Evolutionary conservation across 495 filamentous ascomycete genomes (phyloP), one percentile per base, ranked within the genome.

Genomic region (Mytilinidion resinicola): DNA sequence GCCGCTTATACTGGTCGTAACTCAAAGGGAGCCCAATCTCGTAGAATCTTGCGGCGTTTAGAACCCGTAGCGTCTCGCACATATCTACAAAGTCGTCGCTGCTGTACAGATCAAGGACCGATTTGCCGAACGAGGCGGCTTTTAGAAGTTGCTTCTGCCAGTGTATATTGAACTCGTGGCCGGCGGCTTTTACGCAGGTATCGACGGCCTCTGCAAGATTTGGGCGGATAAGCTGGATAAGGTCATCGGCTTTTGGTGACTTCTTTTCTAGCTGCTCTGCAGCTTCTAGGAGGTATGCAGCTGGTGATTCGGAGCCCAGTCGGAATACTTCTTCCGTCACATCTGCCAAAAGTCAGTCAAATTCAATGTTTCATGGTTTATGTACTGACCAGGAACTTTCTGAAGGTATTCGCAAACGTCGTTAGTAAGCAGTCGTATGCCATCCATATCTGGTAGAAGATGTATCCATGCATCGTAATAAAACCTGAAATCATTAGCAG

Each of bases 1-100:
- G 82, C 15, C 90, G 89, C 56, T 90, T 77, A 67, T 85, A 89
- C 73, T 97, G 91, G 30, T 96, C 90, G 67, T 93, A 93, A 10
- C 90, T 93, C n/a, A 97, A 65, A 0, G 93, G 89, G 14, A 98
- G 64, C 11, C 95, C 93, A 54, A 98, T 85, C 66, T 93, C 85
- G 65, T 90, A 96, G 69, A 87, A 95, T 47, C 93, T 80, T 4
- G 90, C 85, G 14, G 95, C 92, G 66, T 95, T 96, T 34, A 98
- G 78, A 3, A 98, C 90, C 48, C 93, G 85, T 15, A 97, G 74
- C 10, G 86, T 91, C 72, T 98, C 93, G 62, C 89, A 96, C 89
- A 96, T 96, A 56, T 96, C 91, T 30, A 98, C 95, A 70, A 97
- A 98, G 56, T 97, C 92, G 62, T 98, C 93, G 67, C 89, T 95